Evolutionary conservation across 345 rosid genomes (phyloP).

Genomic region (thale cress (Arabidopsis thaliana)): TAIR10.1 NC_003070.9:28047001-28047500

Average conservation of each 20-base stretch:
- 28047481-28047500: slow-evolving; percentile 14
- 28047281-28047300: not conserved
- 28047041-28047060: not conserved
- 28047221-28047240: not conserved
- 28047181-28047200: slow-evolving; percentile 36
- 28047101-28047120: not conserved
- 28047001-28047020: not conserved
- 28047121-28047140: not conserved
- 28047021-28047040: not conserved
- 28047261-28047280: not conserved
- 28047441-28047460: not conserved
- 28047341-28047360: not conserved
- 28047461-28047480: not conserved
- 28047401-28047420: not conserved
- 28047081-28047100: not conserved
- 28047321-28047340: not conserved
- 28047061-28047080: not conserved
- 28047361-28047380: not conserved
- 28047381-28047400: not conserved
- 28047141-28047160: not conserved
- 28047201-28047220: not conserved
- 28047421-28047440: not conserved
- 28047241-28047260: slow-evolving; percentile 9
- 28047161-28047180: slow-evolving; percentile 9
- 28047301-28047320: not conserved